Percentiles rank a stretch among this genome's conserved stretches.
These are phyloP conservation scores for Cutaneotrichosporon spelunceum DNA, from an alignment of 1,284 basidiomycete genomes.

Conservation along the genomic window DNA sequence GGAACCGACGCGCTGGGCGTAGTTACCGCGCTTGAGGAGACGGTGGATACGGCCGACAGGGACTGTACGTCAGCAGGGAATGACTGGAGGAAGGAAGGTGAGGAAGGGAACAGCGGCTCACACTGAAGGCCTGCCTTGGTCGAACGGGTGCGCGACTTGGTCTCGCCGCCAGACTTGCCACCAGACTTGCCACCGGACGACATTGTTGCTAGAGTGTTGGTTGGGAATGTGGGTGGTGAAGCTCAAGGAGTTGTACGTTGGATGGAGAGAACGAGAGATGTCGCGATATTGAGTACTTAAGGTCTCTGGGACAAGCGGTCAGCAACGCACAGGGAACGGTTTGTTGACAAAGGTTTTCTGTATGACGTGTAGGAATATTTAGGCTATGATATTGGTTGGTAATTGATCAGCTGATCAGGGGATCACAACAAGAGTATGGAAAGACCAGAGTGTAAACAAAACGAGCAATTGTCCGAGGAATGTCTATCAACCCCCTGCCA, in stretches of 20 bases:
- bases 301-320: background rate
- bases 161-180: conserved; percentile 54
- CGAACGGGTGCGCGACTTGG: conserved; percentile 67
- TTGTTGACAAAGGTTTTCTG: too few relatives aligned
- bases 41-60: conserved; percentile 86
- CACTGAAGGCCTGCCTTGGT: conserved; percentile 76
- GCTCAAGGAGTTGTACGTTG: conserved; percentile 1
- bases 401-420: too few relatives aligned
- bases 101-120: conserved; percentile 24
- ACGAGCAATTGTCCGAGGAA: too few relatives aligned
- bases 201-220: conserved; percentile 52
- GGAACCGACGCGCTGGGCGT: conserved; percentile 65
- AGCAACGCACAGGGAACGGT: too few relatives aligned
- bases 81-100: conserved; percentile 43
- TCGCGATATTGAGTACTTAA: background rate
- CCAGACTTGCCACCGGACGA: conserved; percentile 56
- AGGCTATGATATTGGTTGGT: too few relatives aligned
- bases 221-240: conserved; percentile 6
- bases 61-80: too few relatives aligned
- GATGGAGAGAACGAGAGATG: background rate
- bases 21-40: conserved; percentile 80
- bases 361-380: too few relatives aligned
- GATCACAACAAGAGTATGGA: too few relatives aligned
- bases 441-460: too few relatives aligned
- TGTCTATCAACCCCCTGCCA: background rate